These are phyloP conservation scores for Crithidia brevicula DNA, from an alignment of 208 protist species.

Conservation along the genomic window DNA sequence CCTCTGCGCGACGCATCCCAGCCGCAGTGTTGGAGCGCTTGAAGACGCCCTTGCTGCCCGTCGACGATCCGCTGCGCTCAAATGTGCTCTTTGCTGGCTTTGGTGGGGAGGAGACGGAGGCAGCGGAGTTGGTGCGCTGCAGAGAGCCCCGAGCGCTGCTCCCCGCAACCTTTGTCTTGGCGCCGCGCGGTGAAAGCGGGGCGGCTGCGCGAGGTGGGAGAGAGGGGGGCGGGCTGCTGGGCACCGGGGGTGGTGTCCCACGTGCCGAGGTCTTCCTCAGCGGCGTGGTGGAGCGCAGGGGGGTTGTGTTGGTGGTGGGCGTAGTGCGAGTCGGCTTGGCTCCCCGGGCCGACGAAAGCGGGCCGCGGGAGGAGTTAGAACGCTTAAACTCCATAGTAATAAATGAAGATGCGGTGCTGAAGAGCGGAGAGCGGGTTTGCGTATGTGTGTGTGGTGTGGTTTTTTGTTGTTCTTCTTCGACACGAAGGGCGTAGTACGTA, in stretches of 20 bases:
- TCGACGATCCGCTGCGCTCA: conserved; percentile 43
- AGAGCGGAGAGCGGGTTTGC: background rate
- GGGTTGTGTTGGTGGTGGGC: conserved; percentile 27
- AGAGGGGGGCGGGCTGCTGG: background rate
- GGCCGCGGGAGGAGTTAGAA: conserved; percentile 62
- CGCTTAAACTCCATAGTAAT: conserved; percentile 81
- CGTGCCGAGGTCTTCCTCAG: conserved; percentile 22
- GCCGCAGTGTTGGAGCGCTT: conserved; percentile 60
- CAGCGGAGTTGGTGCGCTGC: conserved; percentile 13
- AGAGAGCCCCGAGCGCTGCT: conserved; percentile 1
- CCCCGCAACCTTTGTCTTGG: background rate
- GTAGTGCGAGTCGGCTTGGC: conserved; percentile 12
- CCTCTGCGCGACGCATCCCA: conserved; percentile 48
- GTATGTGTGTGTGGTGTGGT: background rate
- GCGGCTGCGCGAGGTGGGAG: conserved; percentile 12
- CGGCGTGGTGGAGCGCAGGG: conserved; percentile 32
- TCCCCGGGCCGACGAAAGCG: conserved; percentile 26
- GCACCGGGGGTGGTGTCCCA: background rate
- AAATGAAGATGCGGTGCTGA: background rate
- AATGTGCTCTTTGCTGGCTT: conserved; percentile 21
- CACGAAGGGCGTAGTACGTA: too few species aligned
- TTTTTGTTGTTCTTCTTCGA: too few species aligned
- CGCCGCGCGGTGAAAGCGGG: conserved; percentile 1
- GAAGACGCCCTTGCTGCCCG: conserved; percentile 49
- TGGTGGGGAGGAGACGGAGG: background rate